Conservation (phyloP, 225 moss, liverwort and hornwort genomes). For the Physcomitrellopsis africana region DNA sequence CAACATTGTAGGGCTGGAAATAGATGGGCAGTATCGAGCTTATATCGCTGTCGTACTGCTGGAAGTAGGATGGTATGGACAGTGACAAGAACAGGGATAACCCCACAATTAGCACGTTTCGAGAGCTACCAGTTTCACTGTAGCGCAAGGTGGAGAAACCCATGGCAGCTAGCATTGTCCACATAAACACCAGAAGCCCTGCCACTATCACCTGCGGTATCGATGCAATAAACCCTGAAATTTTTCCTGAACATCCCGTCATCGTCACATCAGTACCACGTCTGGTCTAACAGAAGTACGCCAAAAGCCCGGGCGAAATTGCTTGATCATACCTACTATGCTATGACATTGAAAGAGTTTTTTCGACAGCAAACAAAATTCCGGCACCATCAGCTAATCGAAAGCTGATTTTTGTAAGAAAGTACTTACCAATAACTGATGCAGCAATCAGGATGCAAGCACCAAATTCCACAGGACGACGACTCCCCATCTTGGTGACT, state of each 20-base stretch:
- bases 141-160: constrained; percentile 90
- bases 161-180: constrained; percentile 82
- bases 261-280: background rate
- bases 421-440: constrained; percentile 67
- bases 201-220: constrained; percentile 86
- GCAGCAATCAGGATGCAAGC: constrained; percentile 69
- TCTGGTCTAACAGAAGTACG: background rate
- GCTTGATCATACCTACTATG: too few species aligned
- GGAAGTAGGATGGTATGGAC: constrained; percentile 85
- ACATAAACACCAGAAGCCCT: constrained; percentile 83
- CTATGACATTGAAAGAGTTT: background rate
- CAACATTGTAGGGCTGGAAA: constrained; percentile 71
- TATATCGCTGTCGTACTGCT: constrained; percentile 57
- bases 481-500: constrained; percentile 91
- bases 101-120: constrained; percentile 86
- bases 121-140: constrained; percentile 85
- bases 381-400: background rate
- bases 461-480: constrained; percentile 78
- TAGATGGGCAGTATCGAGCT: constrained; percentile 46
- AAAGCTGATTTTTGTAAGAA: background rate
- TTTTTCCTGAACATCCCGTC: constrained; percentile 58
- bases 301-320: background rate
- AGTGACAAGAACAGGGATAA: constrained; percentile 77
- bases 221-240: constrained; percentile 78
- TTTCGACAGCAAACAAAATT: background rate